A percentile compares a stretch with the other conserved stretches of the same genome.
These are phyloP conservation scores for Solanum hybrid DNA, from an alignment of 305 asterid species.

Conservation along the genomic window DNA sequence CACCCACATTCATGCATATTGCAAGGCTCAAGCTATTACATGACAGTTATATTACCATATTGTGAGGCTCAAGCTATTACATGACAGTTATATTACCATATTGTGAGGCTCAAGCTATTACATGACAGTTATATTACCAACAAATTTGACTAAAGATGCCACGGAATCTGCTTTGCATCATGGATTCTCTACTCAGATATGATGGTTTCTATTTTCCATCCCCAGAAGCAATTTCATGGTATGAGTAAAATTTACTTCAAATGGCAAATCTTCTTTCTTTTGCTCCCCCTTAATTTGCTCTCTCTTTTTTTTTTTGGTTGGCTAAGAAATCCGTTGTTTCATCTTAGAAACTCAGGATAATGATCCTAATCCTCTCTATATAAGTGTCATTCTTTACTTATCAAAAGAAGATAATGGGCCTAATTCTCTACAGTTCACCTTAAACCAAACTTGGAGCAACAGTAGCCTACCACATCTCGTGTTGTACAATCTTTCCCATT, in stretches of 20 bases:
- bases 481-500: neutral
- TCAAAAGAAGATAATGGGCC: neutral
- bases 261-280: neutral
- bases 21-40: too few relatives aligned
- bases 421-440: neutral
- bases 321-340: neutral
- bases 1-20: neutral
- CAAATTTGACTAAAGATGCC: neutral
- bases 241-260: neutral
- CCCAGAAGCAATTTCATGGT: neutral
- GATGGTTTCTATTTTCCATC: neutral
- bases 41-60: too few relatives aligned
- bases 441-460: neutral
- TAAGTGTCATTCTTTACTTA: neutral
- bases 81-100: neutral
- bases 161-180: neutral
- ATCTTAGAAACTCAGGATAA: neutral
- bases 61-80: neutral
- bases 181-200: neutral
- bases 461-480: neutral
- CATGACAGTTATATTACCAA: neutral
- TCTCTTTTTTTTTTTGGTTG: neutral
- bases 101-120: neutral
- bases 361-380: neutral
- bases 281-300: neutral